Conservation (phyloP, 257 asterid genomes). For the Scutellaria barbata region DNA sequence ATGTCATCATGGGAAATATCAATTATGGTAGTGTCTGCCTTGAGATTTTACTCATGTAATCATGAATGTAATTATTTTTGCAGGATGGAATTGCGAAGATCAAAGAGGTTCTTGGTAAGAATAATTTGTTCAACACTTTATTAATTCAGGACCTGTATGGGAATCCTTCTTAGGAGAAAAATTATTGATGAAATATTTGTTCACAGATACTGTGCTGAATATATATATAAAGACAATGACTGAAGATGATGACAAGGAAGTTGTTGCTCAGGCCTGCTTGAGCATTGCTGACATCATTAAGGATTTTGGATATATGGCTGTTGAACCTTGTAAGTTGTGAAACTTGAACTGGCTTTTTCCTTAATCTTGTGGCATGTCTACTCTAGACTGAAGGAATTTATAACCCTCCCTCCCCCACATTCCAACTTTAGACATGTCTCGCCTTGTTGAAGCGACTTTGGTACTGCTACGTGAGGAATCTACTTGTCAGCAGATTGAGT, state of each 20-base stretch:
- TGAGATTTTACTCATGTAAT: constrained; percentile 27
- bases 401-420: constrained; percentile 10
- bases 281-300: constrained; percentile 79
- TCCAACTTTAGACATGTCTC: constrained; percentile 59
- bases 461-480: constrained; percentile 83
- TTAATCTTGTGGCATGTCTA: constrained; percentile 28
- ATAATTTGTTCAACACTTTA: constrained; percentile 22
- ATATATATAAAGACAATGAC: constrained; percentile 84
- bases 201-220: constrained; percentile 76
- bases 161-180: constrained; percentile 11
- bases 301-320: constrained; percentile 81
- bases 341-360: constrained; percentile 20
- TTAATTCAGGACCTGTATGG: constrained; percentile 17
- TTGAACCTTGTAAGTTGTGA: constrained; percentile 84
- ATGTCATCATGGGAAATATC: constrained; percentile 29
- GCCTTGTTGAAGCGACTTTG: constrained; percentile 77
- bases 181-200: constrained; percentile 24
- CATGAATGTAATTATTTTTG: constrained; percentile 32
- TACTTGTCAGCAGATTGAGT: constrained; percentile 79
- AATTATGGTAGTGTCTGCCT: constrained; percentile 17
- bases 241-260: constrained; percentile 97
- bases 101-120: constrained; percentile 87
- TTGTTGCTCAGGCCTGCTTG: constrained; percentile 96
- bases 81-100: constrained; percentile 81
- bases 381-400: constrained; percentile 31